Percentiles rank a stretch among this genome's conserved stretches.
Conservation (phyloP, 352 stramenopile genomes). For the Phytophthora fragariaefolia region DNA sequence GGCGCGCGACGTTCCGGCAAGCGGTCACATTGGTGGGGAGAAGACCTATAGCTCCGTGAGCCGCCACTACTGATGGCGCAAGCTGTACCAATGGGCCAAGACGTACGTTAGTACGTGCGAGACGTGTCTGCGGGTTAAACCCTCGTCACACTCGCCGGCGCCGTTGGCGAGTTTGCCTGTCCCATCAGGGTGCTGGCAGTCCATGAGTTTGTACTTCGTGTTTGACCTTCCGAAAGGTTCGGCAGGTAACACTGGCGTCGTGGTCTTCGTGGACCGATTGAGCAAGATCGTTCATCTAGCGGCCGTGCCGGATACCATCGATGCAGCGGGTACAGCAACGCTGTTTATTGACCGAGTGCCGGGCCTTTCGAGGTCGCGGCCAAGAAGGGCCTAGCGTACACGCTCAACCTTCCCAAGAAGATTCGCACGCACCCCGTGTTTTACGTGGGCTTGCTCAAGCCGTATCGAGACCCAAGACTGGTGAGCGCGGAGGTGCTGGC, state of each 20-base stretch:
- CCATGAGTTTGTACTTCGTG: constrained; percentile 34
- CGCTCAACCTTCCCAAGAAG: constrained; percentile 25
- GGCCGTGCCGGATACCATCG: not conserved
- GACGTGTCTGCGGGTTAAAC: too few species aligned
- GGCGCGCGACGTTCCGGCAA: constrained; percentile 1
- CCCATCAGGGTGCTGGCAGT: constrained; percentile 16
- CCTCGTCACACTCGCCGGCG: too few species aligned
- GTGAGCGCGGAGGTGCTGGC: not conserved
- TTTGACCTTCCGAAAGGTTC: constrained; percentile 18
- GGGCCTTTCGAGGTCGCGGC: constrained; percentile 30
- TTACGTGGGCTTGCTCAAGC: constrained; percentile 32
- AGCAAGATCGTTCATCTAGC: constrained; percentile 27
- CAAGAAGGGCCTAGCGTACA: constrained; percentile 28
- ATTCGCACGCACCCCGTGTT: constrained; percentile 28
- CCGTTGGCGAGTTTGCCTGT: too few species aligned
- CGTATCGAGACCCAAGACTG: not conserved
- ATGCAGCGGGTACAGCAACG: not conserved
- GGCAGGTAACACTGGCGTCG: constrained; percentile 18
- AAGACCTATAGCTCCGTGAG: too few species aligned
- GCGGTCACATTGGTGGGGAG: constrained; percentile 27
- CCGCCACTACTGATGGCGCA: too few species aligned
- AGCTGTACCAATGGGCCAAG: constrained; percentile 34
- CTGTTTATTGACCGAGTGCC: not conserved
- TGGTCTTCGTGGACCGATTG: constrained; percentile 31
- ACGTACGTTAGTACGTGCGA: too few species aligned